Evolutionary conservation across 2,329 filamentous ascomycete species (phyloP).

Genomic region (Cladosporium colombiae): DNA sequence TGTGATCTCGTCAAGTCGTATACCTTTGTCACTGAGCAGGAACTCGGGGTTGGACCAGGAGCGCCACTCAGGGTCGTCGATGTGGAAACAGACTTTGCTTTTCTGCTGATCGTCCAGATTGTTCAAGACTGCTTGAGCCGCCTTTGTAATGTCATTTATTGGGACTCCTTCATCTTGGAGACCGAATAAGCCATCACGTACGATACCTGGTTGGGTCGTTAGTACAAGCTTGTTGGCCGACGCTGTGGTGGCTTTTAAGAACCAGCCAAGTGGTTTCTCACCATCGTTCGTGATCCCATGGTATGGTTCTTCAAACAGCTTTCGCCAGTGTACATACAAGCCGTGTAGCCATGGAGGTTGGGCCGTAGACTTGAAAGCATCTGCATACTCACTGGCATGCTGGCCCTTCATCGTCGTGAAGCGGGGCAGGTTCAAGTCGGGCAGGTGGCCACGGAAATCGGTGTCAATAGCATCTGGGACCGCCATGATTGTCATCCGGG

Average conservation of each 20-base stretch:
- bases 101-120: constrained; percentile 54
- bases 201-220: constrained; percentile 23
- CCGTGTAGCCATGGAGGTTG: constrained; percentile 1
- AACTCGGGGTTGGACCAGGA: constrained; percentile 75
- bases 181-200: constrained; percentile 28
- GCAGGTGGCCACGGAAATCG: background rate
- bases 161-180: constrained; percentile 65
- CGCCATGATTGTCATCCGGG: background rate
- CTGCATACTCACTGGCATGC: constrained; percentile 7
- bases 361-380: constrained; percentile 25
- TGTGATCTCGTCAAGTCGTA: constrained; percentile 67
- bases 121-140: constrained; percentile 50
- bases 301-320: constrained; percentile 60
- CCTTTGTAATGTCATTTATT: constrained; percentile 57
- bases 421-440: background rate
- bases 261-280: constrained; percentile 31
- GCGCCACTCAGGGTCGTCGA: constrained; percentile 72
- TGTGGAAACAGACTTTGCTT: constrained; percentile 56
- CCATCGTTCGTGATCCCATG: constrained; percentile 71
- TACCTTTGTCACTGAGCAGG: constrained; percentile 65
- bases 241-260: background rate
- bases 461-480: background rate
- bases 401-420: constrained; percentile 9
- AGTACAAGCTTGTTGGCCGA: background rate
- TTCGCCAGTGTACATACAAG: constrained; percentile 27